Conservation (phyloP, 108 stramenopile species). For the Nitzschia inconspicua region DNA sequence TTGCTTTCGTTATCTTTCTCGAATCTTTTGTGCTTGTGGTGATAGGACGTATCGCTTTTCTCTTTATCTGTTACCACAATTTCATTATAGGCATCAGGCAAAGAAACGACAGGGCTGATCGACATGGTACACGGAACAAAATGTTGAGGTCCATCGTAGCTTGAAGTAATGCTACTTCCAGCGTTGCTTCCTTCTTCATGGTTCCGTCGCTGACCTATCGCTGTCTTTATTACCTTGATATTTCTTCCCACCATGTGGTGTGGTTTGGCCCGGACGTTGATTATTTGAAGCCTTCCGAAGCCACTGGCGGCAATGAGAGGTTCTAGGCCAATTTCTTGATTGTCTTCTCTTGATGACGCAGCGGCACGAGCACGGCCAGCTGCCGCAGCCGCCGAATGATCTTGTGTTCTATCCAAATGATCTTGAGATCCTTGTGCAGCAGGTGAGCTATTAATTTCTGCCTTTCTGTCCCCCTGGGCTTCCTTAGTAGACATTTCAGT, state of each 20-base stretch:
- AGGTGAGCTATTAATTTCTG: neutral
- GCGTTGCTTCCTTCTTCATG: constrained; percentile 30
- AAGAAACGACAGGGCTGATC: constrained; percentile 48
- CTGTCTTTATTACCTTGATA: constrained; percentile 31
- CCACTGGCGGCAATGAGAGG: constrained; percentile 59
- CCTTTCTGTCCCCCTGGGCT: neutral
- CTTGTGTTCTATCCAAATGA: no score
- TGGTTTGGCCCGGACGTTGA: constrained; percentile 25
- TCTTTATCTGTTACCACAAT: constrained; percentile 19
- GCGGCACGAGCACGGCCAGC: constrained; percentile 27
- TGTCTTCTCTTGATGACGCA: constrained; percentile 17
- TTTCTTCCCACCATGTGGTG: constrained; percentile 28
- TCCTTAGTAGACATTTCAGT: constrained; percentile 25
- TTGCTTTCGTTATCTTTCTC: constrained; percentile 10
- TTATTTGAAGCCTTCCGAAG: constrained; percentile 37
- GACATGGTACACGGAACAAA: constrained; percentile 38
- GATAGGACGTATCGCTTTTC: neutral
- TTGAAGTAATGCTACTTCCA: constrained; percentile 37
- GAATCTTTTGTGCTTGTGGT: neutral
- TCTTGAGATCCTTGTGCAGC: constrained; percentile 4
- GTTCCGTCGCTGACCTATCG: neutral
- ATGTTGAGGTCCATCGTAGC: constrained; percentile 13
- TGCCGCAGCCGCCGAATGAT: constrained; percentile 35
- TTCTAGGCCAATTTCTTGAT: constrained; percentile 26
- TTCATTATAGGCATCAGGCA: constrained; percentile 12